Percentiles rank a stretch among this genome's conserved stretches.
Evolutionary conservation across 192 early-diverging fungal genomes (phyloP).

Genomic region (Umbelopsis sp.): DNA sequence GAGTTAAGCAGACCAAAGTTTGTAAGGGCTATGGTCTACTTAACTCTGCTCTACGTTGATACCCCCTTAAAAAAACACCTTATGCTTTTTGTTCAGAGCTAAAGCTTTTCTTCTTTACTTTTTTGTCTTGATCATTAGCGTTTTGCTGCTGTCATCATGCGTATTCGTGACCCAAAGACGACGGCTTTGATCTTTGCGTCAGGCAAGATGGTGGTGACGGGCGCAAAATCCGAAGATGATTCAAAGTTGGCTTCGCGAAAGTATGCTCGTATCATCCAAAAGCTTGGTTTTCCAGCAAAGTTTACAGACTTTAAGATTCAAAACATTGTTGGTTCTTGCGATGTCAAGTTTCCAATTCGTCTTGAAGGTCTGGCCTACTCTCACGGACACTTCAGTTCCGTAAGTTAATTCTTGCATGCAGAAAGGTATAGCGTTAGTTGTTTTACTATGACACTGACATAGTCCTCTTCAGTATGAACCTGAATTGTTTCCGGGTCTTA

Average conservation of each 20-base stretch:
- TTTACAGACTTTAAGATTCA: slow-evolving; percentile 99
- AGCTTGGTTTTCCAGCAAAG: slow-evolving; percentile 96
- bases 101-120: slow-evolving; percentile 10
- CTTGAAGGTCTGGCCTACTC: slow-evolving; percentile 94
- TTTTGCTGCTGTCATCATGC: slow-evolving; percentile 99
- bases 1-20: not conserved
- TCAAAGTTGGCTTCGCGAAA: slow-evolving; percentile 97
- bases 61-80: not conserved
- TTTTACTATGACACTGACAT: not conserved
- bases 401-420: slow-evolving; percentile 43
- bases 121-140: slow-evolving; percentile 63
- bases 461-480: slow-evolving; percentile 86
- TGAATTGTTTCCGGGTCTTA: slow-evolving; percentile 98
- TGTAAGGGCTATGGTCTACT: too few species aligned
- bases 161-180: slow-evolving; percentile 99
- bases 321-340: slow-evolving; percentile 98
- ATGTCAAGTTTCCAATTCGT: slow-evolving; percentile 99
- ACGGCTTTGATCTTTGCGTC: slow-evolving; percentile 99
- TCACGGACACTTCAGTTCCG: slow-evolving; percentile 89
- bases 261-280: slow-evolving; percentile 99
- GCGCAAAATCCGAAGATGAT: slow-evolving; percentile 97
- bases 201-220: slow-evolving; percentile 99
- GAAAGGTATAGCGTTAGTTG: not conserved
- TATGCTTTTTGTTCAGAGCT: not conserved
- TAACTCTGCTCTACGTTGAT: too few species aligned